Evolutionary conservation across 192 early-diverging fungal genomes (phyloP).

Genomic region (Linnemannia schmuckeri): DNA sequence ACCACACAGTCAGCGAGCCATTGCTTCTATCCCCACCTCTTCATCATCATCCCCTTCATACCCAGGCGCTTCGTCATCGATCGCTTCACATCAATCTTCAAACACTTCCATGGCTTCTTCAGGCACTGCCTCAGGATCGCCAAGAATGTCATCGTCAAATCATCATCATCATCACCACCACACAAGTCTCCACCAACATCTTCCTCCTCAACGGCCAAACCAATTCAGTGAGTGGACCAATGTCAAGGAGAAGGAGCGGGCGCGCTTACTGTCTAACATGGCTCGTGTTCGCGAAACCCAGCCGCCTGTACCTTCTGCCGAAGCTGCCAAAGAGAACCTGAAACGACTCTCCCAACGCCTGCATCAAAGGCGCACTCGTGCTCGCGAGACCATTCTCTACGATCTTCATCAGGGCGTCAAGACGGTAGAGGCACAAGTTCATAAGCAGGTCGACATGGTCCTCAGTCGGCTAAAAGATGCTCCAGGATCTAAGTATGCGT

Average conservation of each 20-base stretch:
- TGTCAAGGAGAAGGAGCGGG: slow-evolving; percentile 46
- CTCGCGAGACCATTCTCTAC: slow-evolving; percentile 45
- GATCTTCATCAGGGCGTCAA: slow-evolving; percentile 51
- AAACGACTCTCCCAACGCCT: slow-evolving; percentile 37
- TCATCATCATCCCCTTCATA: background rate
- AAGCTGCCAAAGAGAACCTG: slow-evolving; percentile 41
- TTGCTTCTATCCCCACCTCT: slow-evolving; percentile 7
- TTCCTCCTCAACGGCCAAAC: slow-evolving; percentile 20
- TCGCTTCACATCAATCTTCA: background rate
- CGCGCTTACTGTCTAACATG: slow-evolving; percentile 38
- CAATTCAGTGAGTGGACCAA: slow-evolving; percentile 46
- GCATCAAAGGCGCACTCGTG: slow-evolving; percentile 38
- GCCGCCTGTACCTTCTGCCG: slow-evolving; percentile 9
- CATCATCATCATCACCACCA: slow-evolving; percentile 23
- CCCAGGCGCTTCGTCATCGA: background rate
- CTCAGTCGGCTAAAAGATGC: slow-evolving; percentile 36
- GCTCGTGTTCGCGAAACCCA: slow-evolving; percentile 23
- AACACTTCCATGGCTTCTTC: background rate
- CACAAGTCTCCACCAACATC: slow-evolving; percentile 23
- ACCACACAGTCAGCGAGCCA: background rate
- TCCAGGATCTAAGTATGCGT: slow-evolving; percentile 45
- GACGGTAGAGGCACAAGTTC: slow-evolving; percentile 49
- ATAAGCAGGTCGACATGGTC: slow-evolving; percentile 55
- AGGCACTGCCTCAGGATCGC: background rate
- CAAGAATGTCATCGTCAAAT: background rate